phyloP scores from a whole-genome alignment of 805 yeast species.

The Saitoella complicata region DNA sequence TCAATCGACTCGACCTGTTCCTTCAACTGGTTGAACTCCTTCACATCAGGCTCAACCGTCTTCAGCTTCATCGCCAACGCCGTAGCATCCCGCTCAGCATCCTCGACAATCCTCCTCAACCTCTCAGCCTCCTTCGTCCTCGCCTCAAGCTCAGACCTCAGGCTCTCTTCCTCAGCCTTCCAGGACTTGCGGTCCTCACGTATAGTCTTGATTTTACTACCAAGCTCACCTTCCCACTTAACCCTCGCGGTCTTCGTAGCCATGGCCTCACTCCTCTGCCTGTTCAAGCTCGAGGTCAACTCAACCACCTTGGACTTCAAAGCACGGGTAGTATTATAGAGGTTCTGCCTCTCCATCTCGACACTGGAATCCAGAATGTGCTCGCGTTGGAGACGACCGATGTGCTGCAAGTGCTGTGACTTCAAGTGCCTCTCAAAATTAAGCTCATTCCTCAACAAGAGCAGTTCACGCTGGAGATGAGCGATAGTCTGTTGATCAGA shows the following conservation, averaged over 20 bases:
- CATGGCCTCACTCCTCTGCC: slow-evolving; percentile 19
- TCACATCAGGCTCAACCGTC: too few relatives aligned
- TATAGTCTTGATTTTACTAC: slow-evolving; percentile 20
- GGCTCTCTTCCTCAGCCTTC: slow-evolving; percentile 13
- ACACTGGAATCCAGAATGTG: slow-evolving; percentile 16
- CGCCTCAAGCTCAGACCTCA: slow-evolving; percentile 15
- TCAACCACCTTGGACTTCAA: slow-evolving; percentile 16
- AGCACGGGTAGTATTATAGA: slow-evolving; percentile 17
- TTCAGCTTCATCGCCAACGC: too few relatives aligned
- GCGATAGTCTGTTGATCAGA: too few relatives aligned
- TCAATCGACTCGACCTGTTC: too few relatives aligned
- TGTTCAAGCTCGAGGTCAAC: slow-evolving; percentile 18
- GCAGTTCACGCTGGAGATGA: slow-evolving; percentile 35
- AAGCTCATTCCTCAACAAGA: slow-evolving; percentile 41
- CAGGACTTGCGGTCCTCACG: slow-evolving; percentile 15
- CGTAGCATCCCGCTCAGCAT: not conserved
- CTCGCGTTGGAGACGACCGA: slow-evolving; percentile 20
- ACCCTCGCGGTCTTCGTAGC: slow-evolving; percentile 22
- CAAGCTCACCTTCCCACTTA: slow-evolving; percentile 22
- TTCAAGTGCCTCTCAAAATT: slow-evolving; percentile 42
- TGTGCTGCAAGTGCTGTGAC: slow-evolving; percentile 28
- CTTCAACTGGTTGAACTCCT: too few relatives aligned
- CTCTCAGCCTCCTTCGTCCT: slow-evolving; percentile 19
- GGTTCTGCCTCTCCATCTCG: slow-evolving; percentile 19
- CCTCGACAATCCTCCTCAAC: slow-evolving; percentile 19